phyloP scores from a whole-genome alignment of 73 alveolate genomes.

The Breviolum minutum region DNA sequence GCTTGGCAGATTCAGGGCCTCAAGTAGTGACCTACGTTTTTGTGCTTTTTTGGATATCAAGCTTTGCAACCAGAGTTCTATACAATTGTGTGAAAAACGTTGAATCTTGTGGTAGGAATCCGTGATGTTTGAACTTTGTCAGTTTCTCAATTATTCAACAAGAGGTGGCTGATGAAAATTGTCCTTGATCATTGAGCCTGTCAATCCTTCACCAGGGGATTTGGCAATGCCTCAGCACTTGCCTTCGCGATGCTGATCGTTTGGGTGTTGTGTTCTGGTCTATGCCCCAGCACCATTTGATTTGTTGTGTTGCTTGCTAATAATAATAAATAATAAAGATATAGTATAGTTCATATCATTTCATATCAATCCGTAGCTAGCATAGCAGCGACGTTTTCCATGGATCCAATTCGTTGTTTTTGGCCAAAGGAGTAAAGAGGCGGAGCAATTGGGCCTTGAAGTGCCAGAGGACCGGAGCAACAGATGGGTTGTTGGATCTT shows the following conservation, averaged over 20 bases:
- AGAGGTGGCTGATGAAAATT: too few relatives aligned
- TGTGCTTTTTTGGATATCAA: neutral
- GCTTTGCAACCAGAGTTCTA: neutral
- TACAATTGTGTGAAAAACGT: too few relatives aligned
- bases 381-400: too few relatives aligned
- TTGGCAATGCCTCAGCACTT: conserved; percentile 70
- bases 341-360: too few relatives aligned
- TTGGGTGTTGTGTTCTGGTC: conserved; percentile 69
- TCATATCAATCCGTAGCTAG: too few relatives aligned
- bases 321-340: too few relatives aligned
- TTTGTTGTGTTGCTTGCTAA: neutral
- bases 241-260: conserved; percentile 65
- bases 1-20: neutral
- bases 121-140: too few relatives aligned
- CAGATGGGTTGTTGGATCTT: neutral
- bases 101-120: too few relatives aligned
- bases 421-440: conserved; percentile 1
- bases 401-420: too few relatives aligned
- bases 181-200: neutral
- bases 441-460: neutral
- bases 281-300: neutral
- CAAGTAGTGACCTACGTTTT: neutral
- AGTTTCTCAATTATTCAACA: too few relatives aligned
- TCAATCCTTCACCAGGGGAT: conserved; percentile 1
- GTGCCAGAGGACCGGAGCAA: neutral